These are phyloP conservation scores for Chaetomidium leptoderma DNA, from an alignment of 495 filamentous ascomycete species.

Conservation along the genomic window DNA sequence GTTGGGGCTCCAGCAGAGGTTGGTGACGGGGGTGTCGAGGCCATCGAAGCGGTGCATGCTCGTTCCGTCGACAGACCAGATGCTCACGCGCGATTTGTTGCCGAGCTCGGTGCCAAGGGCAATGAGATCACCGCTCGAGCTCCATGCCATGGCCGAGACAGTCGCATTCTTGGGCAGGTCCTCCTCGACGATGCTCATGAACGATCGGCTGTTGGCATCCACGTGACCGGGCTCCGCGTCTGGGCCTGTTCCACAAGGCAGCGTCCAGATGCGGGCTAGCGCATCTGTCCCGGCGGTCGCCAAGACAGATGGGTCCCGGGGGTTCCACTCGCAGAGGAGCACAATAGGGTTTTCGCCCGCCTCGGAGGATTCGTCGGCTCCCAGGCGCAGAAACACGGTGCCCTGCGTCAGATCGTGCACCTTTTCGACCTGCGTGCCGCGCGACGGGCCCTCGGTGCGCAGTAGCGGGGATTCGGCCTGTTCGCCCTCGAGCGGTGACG, in stretches of 20 bases:
- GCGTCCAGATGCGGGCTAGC: constrained; percentile 75
- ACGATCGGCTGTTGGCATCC: constrained; percentile 36
- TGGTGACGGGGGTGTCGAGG: constrained; percentile 51
- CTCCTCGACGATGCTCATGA: constrained; percentile 42
- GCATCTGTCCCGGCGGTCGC: constrained; percentile 69
- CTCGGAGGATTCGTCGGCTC: constrained; percentile 53
- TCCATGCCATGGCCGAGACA: constrained; percentile 68
- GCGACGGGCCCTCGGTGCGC: constrained; percentile 60
- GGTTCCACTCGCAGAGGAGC: constrained; percentile 73
- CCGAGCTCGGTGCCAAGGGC: constrained; percentile 65
- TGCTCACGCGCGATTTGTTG: constrained; percentile 58
- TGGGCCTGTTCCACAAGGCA: constrained; percentile 52
- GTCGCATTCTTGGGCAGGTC: constrained; percentile 43
- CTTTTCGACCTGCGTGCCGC: constrained; percentile 70
- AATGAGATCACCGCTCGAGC: constrained; percentile 58
- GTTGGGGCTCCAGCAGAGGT: constrained; percentile 58
- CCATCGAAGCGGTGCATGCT: constrained; percentile 42
- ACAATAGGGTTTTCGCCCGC: constrained; percentile 51
- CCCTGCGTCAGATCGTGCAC: constrained; percentile 57
- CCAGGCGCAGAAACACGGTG: constrained; percentile 60
- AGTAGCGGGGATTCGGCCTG: constrained; percentile 52
- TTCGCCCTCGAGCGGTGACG: constrained; percentile 52
- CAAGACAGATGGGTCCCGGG: constrained; percentile 66
- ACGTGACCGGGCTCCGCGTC: constrained; percentile 46
- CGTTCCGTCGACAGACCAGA: constrained; percentile 62